Evolutionary conservation across 2,329 filamentous ascomycete genomes (phyloP).

Genomic region (Ophiobolus disseminans): DNA sequence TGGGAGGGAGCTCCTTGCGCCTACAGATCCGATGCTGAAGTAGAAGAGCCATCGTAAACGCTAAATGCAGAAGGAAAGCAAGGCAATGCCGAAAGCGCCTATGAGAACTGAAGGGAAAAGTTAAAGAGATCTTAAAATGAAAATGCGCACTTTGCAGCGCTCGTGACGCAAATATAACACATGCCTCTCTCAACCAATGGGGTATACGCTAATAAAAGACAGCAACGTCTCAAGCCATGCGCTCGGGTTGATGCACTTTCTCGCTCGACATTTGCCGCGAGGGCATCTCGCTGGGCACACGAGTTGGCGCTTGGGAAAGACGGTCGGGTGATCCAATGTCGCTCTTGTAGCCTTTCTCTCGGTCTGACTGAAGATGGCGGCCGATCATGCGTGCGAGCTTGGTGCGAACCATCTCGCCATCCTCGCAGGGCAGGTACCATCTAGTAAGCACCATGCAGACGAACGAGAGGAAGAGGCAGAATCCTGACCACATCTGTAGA

Average conservation of each 20-base stretch:
- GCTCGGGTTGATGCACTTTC: conserved; percentile 14
- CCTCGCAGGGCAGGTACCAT: conserved; percentile 40
- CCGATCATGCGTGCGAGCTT: conserved; percentile 21
- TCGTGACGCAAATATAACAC: too few relatives aligned
- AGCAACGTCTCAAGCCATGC: conserved; percentile 18
- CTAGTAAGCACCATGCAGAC: conserved; percentile 50
- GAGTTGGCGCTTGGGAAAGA: conserved; percentile 31
- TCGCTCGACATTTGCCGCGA: conserved; percentile 22
- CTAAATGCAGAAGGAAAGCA: too few relatives aligned
- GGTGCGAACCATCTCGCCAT: conserved; percentile 31
- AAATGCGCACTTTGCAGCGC: too few relatives aligned
- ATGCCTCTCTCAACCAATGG: too few relatives aligned
- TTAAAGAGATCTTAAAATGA: neutral
- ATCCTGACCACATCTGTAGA: conserved; percentile 57
- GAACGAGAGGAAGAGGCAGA: conserved; percentile 51
- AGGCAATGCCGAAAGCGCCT: too few relatives aligned
- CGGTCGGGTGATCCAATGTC: conserved; percentile 11
- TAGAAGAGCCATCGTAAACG: too few relatives aligned
- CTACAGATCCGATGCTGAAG: conserved; percentile 23
- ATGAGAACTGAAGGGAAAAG: too few relatives aligned
- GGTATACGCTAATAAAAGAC: neutral
- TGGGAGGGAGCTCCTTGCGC: conserved; percentile 42
- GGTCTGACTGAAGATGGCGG: conserved; percentile 8
- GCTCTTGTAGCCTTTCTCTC: conserved; percentile 17
- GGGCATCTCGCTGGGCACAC: conserved; percentile 24